Percentiles rank a stretch among this genome's conserved stretches.
These are phyloP conservation scores for Amanita phalloides DNA, from an alignment of 768 basidiomycete species.

Conservation along the genomic window DNA sequence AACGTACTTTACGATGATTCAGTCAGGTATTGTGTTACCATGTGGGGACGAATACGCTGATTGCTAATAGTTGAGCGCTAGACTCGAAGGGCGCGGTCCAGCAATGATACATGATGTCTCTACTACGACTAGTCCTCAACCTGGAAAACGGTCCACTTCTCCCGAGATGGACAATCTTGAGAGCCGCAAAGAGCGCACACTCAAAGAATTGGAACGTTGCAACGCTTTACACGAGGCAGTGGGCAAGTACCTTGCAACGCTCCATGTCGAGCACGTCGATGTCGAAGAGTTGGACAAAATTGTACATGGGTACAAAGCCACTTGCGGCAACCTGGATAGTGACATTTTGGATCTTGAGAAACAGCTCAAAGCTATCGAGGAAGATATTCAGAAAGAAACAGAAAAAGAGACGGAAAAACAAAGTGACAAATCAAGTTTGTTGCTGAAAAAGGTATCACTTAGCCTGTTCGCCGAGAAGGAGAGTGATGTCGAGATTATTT, in stretches of 20 bases:
- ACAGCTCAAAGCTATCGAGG: conserved; percentile 14
- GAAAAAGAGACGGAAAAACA: conserved; percentile 13
- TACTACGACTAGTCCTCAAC: conserved; percentile 14
- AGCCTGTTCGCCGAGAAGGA: conserved; percentile 25
- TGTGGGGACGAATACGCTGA: not conserved
- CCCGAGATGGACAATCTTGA: conserved; percentile 16
- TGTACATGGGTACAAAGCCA: conserved; percentile 21
- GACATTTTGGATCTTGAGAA: conserved; percentile 18
- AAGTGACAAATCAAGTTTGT: conserved; percentile 11
- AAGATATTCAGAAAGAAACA: conserved; percentile 13
- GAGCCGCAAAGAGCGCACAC: conserved; percentile 12
- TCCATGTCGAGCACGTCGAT: conserved; percentile 18
- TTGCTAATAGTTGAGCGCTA: not conserved
- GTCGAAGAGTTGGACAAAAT: conserved; percentile 16
- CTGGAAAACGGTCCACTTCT: conserved; percentile 15
- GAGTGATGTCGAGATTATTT: conserved; percentile 25
- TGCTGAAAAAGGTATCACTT: conserved; percentile 20
- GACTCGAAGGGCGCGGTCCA: conserved; percentile 26
- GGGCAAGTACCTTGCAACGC: conserved; percentile 23
- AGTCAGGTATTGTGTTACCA: conserved; percentile 19
- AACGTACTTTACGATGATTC: conserved; percentile 25
- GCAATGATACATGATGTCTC: conserved; percentile 38
- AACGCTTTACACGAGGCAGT: conserved; percentile 18
- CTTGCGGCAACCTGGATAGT: conserved; percentile 22
- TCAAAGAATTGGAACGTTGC: conserved; percentile 19